phyloP scores from a whole-genome alignment of 345 rosid species.

The Murraya paniculata region DNA sequence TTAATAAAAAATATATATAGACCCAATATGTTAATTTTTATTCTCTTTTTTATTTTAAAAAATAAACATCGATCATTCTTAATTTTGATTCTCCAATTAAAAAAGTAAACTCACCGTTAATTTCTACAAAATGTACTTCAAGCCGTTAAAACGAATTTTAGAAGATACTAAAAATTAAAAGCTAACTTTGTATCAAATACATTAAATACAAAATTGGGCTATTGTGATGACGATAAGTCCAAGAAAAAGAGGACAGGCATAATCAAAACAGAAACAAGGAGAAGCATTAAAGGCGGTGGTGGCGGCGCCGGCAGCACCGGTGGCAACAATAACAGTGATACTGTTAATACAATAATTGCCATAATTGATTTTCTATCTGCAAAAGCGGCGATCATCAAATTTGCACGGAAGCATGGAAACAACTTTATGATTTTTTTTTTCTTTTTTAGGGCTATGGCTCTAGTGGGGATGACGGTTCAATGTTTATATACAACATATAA shows the following conservation, averaged over 20 bases:
- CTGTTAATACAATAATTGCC: conserved; percentile 17
- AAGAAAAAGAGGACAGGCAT: conserved; percentile 26
- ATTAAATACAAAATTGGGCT: conserved; percentile 10
- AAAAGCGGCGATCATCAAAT: conserved; percentile 11
- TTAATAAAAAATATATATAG: too few relatives aligned
- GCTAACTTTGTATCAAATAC: not conserved
- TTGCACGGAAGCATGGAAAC: not conserved
- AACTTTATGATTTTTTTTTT: too few relatives aligned
- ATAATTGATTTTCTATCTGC: conserved; percentile 10
- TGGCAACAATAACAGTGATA: conserved; percentile 30
- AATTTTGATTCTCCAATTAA: too few relatives aligned
- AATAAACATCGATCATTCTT: too few relatives aligned
- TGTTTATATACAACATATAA: not conserved
- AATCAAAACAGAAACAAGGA: conserved; percentile 28
- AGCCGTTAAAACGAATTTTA: too few relatives aligned
- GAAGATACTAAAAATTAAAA: not conserved
- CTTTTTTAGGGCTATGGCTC: not conserved
- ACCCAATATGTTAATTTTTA: too few relatives aligned
- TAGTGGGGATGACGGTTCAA: not conserved
- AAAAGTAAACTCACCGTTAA: too few relatives aligned
- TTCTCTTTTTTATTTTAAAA: too few relatives aligned
- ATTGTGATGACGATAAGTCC: conserved; percentile 19
- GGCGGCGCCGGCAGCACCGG: conserved; percentile 32
- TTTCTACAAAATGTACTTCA: too few relatives aligned
- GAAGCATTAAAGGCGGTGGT: conserved; percentile 35